A percentile compares a stretch with the other conserved stretches of the same genome.
Evolutionary conservation across 306 rosid genomes (phyloP).

Genomic region (Urtica urens): DNA sequence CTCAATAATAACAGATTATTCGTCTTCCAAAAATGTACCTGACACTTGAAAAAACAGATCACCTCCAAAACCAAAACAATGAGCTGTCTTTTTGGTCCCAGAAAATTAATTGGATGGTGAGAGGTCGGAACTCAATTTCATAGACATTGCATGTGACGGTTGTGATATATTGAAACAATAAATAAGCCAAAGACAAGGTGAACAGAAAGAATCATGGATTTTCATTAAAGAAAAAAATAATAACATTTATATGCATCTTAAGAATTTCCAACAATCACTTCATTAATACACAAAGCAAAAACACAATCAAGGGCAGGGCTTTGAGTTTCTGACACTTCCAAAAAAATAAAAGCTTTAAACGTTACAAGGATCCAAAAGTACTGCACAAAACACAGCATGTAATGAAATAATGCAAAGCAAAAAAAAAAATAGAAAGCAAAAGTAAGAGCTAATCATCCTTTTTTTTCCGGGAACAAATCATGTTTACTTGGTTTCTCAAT

Average conservation of each 20-base stretch:
- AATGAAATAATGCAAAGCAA: too few species aligned
- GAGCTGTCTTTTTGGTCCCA: too few species aligned
- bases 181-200: not conserved
- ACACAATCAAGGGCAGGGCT: conserved; percentile 24
- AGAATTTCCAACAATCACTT: conserved; percentile 8
- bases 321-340: conserved; percentile 24
- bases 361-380: conserved; percentile 17
- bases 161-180: too few species aligned
- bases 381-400: conserved; percentile 30
- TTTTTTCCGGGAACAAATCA: too few species aligned
- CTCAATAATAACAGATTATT: too few species aligned
- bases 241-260: not conserved
- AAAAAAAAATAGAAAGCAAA: too few species aligned
- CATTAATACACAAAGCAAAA: conserved; percentile 21
- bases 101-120: too few species aligned
- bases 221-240: not conserved
- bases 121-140: too few species aligned
- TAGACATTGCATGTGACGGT: too few species aligned
- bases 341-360: conserved; percentile 15
- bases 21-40: too few species aligned
- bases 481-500: conserved; percentile 19
- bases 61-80: too few species aligned
- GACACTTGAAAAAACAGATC: too few species aligned
- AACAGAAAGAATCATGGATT: not conserved
- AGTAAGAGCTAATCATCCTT: conserved; percentile 27